Conservation (phyloP, 495 filamentous ascomycete genomes). For the Lineolata rhizophorae region DNA sequence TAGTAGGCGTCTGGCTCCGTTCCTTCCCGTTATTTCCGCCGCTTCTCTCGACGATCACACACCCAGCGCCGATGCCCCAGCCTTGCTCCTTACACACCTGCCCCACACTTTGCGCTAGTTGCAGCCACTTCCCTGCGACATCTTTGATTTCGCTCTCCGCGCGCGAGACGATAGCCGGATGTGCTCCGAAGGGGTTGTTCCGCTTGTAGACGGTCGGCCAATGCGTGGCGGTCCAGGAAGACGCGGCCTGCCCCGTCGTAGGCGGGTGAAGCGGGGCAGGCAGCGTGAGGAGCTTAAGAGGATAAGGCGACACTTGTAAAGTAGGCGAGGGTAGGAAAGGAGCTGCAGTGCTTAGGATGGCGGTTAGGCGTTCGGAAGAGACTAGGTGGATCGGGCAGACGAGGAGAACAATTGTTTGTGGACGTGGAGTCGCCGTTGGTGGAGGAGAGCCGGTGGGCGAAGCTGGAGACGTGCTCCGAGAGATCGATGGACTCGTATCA, state of each 20-base stretch:
- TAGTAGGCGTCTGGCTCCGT: constrained; percentile 4
- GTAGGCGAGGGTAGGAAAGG: neutral
- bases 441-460: no score
- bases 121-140: constrained; percentile 38
- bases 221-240: constrained; percentile 48
- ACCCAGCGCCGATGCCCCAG: constrained; percentile 49
- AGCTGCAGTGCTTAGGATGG: constrained; percentile 8
- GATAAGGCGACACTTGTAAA: constrained; percentile 13
- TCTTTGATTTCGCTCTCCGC: constrained; percentile 31
- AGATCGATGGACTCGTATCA: no score
- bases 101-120: constrained; percentile 43
- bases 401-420: constrained; percentile 25
- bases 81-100: constrained; percentile 28
- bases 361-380: constrained; percentile 20
- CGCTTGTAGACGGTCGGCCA: constrained; percentile 84
- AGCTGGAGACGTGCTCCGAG: no score
- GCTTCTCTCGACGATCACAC: constrained; percentile 49
- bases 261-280: constrained; percentile 56
- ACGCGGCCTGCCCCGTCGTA: constrained; percentile 50
- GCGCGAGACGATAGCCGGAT: constrained; percentile 33
- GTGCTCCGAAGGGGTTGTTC: constrained; percentile 54
- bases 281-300: constrained; percentile 27
- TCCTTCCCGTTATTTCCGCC: constrained; percentile 13
- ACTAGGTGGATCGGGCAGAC: constrained; percentile 20
- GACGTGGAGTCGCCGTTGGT: no score